Conservation (phyloP, 805 yeast species). For the Lachancea thermotolerans region DNA sequence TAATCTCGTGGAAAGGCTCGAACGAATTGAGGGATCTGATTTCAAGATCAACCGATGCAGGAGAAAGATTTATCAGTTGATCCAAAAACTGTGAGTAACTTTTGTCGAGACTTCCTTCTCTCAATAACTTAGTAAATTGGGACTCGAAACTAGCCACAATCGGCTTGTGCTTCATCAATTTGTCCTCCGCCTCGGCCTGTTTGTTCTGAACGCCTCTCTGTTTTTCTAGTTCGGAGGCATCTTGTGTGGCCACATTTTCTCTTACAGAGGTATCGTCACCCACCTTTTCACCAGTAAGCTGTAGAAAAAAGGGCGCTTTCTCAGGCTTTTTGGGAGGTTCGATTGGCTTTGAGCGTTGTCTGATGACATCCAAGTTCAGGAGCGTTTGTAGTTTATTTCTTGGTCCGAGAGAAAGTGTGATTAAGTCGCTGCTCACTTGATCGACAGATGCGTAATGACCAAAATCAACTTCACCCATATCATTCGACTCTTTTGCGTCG, state of each 20-base stretch:
- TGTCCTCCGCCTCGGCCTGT: slow-evolving; percentile 25
- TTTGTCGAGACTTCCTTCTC: slow-evolving; percentile 39
- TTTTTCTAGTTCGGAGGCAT: slow-evolving; percentile 1
- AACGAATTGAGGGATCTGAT: slow-evolving; percentile 66
- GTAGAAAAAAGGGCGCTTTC: slow-evolving; percentile 74
- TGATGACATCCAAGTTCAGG: slow-evolving; percentile 75
- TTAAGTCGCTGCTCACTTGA: slow-evolving; percentile 55
- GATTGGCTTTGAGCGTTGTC: slow-evolving; percentile 78
- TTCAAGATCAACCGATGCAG: slow-evolving; percentile 78
- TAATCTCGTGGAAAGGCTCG: slow-evolving; percentile 63
- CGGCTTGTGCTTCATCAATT: slow-evolving; percentile 23
- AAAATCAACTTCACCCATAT: slow-evolving; percentile 28
- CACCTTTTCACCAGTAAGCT: slow-evolving; percentile 55
- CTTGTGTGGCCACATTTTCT: slow-evolving; percentile 20
- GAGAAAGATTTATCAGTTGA: slow-evolving; percentile 55
- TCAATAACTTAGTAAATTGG: slow-evolving; percentile 57
- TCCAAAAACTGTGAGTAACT: slow-evolving; percentile 48
- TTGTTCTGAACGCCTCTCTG: slow-evolving; percentile 12
- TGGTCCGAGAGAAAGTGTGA: slow-evolving; percentile 74
- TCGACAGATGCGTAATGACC: slow-evolving; percentile 45
- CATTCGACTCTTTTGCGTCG: slow-evolving; percentile 36
- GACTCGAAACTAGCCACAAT: slow-evolving; percentile 54
- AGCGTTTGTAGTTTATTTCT: slow-evolving; percentile 73
- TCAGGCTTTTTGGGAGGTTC: slow-evolving; percentile 85
- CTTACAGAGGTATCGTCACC: slow-evolving; percentile 57